phyloP scores from a whole-genome alignment of 2,329 filamentous ascomycete genomes.

The Venturia asperata region DNA sequence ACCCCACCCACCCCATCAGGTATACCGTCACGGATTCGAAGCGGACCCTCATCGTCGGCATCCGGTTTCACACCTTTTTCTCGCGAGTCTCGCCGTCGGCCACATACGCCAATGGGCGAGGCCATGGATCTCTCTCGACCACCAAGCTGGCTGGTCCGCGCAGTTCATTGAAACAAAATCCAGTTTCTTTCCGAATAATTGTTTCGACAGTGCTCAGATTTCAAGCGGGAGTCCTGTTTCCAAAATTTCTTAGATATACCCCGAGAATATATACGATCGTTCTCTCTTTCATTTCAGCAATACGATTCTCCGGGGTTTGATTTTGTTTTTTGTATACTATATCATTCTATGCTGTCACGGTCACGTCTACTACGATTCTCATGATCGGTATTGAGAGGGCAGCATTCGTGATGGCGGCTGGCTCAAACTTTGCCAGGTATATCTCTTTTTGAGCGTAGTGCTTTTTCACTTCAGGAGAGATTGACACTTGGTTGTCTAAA shows the following conservation, averaged over 20 bases:
- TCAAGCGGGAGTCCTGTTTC: background rate
- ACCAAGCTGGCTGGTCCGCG: constrained; percentile 10
- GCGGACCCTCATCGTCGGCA: constrained; percentile 3
- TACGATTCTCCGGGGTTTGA: background rate
- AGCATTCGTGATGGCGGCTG: constrained; percentile 1
- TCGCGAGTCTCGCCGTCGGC: background rate
- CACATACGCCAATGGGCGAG: background rate
- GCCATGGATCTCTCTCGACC: constrained; percentile 4
- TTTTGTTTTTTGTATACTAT: background rate
- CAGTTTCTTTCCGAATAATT: background rate
- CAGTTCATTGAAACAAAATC: background rate
- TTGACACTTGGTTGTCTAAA: background rate
- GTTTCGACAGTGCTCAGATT: background rate
- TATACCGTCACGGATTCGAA: background rate
- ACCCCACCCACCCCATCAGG: background rate
- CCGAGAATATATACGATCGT: background rate
- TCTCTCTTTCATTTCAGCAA: background rate
- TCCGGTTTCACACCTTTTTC: background rate
- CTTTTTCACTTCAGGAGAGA: background rate
- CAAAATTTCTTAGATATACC: constrained; percentile 1
- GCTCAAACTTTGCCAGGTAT: background rate
- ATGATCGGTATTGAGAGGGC: constrained; percentile 3
- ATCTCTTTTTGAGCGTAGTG: background rate
- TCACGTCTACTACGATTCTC: constrained; percentile 13
- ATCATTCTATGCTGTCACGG: background rate